phyloP scores from a whole-genome alignment of 1,139 yeast species.

The Candida sp. region DNA sequence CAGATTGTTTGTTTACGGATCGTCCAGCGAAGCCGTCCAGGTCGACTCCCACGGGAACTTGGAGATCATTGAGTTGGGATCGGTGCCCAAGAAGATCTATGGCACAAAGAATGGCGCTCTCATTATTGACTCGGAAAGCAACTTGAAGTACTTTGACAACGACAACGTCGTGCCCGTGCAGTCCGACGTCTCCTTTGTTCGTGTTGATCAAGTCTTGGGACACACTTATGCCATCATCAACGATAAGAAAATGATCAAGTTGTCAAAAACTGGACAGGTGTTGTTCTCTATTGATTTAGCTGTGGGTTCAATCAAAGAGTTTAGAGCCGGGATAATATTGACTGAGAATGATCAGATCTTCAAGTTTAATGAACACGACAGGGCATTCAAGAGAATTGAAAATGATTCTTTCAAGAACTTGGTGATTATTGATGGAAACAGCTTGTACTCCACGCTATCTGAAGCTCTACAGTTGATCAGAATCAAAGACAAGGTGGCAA shows the following conservation, averaged over 20 bases:
- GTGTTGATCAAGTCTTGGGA: constrained; percentile 14
- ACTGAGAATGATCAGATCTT: constrained; percentile 21
- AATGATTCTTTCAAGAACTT: constrained; percentile 15
- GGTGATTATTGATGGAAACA: constrained; percentile 15
- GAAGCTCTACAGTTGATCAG: constrained; percentile 11
- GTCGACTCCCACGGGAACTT: constrained; percentile 12
- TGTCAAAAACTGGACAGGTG: constrained; percentile 12
- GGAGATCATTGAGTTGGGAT: constrained; percentile 6
- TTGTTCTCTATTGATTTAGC: constrained; percentile 8
- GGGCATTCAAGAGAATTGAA: constrained; percentile 12
- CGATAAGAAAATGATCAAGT: constrained; percentile 13
- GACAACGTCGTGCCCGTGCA: constrained; percentile 2
- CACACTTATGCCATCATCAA: constrained; percentile 17
- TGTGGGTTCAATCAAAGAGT: constrained; percentile 17
- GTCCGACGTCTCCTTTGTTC: constrained; percentile 5
- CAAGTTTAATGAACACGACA: constrained; percentile 13
- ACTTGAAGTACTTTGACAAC: constrained; percentile 10
- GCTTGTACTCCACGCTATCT: constrained; percentile 9
- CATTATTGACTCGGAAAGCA: constrained; percentile 20
- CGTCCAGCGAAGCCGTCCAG: constrained; percentile 5
- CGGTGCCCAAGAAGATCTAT: constrained; percentile 5
- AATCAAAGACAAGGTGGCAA: constrained; percentile 8
- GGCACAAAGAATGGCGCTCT: constrained; percentile 19
- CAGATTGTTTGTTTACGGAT: constrained; percentile 10
- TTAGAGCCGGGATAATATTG: constrained; percentile 23